phyloP scores from a whole-genome alignment of 1,139 yeast species.

The Candida sanyaensis region DNA sequence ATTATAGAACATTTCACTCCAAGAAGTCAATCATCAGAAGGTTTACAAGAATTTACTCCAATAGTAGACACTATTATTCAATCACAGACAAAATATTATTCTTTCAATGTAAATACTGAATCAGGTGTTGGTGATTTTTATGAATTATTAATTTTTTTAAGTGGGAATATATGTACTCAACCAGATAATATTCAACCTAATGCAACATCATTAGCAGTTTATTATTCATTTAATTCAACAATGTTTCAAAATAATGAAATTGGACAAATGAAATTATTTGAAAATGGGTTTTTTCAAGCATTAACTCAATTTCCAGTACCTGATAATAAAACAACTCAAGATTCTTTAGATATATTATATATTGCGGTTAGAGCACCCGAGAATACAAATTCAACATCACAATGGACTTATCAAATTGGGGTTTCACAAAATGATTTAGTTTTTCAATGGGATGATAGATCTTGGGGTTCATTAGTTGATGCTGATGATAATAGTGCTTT shows the following conservation, averaged over 20 bases:
- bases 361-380: slow-evolving; percentile 52
- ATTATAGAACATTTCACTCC: slow-evolving; percentile 1
- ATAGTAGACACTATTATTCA: slow-evolving; percentile 38
- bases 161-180: slow-evolving; percentile 59
- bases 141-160: slow-evolving; percentile 56
- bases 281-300: slow-evolving; percentile 57
- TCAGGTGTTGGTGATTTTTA: slow-evolving; percentile 50
- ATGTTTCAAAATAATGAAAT: slow-evolving; percentile 32
- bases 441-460: slow-evolving; percentile 67
- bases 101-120: slow-evolving; percentile 48
- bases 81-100: slow-evolving; percentile 43
- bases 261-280: slow-evolving; percentile 34
- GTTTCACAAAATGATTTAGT: slow-evolving; percentile 66
- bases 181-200: slow-evolving; percentile 35
- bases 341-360: slow-evolving; percentile 32
- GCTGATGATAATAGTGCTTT: slow-evolving; percentile 73
- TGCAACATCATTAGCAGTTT: slow-evolving; percentile 47
- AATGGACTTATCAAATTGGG: slow-evolving; percentile 68
- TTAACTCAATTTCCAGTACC: slow-evolving; percentile 35
- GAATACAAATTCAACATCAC: slow-evolving; percentile 34
- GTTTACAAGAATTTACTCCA: slow-evolving; percentile 48
- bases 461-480: slow-evolving; percentile 66
- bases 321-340: neutral
- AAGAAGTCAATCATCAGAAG: slow-evolving; percentile 17
- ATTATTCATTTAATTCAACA: slow-evolving; percentile 50